Percentiles rank a stretch among this genome's conserved stretches.
Conservation (phyloP, 768 basidiomycete species). For the Leccinum variicolor region DNA sequence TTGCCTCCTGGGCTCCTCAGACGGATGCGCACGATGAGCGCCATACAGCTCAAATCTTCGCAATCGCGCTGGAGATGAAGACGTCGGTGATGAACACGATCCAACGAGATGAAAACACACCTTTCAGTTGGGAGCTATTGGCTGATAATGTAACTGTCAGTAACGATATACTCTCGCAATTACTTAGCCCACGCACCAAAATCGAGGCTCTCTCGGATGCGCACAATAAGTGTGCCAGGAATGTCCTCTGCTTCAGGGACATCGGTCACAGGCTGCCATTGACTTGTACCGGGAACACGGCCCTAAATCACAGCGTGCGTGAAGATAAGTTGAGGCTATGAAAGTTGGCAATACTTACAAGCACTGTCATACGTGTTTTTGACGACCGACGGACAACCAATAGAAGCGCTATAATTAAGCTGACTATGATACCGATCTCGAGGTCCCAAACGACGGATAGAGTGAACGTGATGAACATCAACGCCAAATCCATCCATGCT, state of each 20-base stretch:
- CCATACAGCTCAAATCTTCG: constrained; percentile 90
- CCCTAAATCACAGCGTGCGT: constrained; percentile 46
- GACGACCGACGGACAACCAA: constrained; percentile 90
- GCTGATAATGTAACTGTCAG: constrained; percentile 41
- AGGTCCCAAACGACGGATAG: constrained; percentile 88
- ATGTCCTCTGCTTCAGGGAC: constrained; percentile 80
- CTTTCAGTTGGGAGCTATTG: constrained; percentile 94
- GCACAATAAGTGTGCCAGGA: constrained; percentile 80
- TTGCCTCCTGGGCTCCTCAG: constrained; percentile 76
- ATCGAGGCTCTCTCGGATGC: constrained; percentile 86
- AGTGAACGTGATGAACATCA: constrained; percentile 87
- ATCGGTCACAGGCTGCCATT: constrained; percentile 90
- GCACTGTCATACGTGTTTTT: constrained; percentile 83
- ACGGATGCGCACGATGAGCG: constrained; percentile 74
- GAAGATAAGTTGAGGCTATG: not conserved
- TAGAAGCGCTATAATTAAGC: constrained; percentile 81
- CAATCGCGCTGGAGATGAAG: constrained; percentile 54
- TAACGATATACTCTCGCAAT: not conserved
- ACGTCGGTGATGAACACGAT: not conserved
- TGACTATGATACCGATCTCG: constrained; percentile 89
- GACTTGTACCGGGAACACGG: constrained; percentile 80
- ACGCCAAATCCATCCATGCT: constrained; percentile 88
- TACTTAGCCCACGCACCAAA: constrained; percentile 57
- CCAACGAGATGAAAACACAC: constrained; percentile 19
- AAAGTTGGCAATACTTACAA: constrained; percentile 42